Percentiles rank a stretch among this genome's conserved stretches.
Conservation (phyloP, 768 basidiomycete genomes). For the Galerina sulciceps region DNA sequence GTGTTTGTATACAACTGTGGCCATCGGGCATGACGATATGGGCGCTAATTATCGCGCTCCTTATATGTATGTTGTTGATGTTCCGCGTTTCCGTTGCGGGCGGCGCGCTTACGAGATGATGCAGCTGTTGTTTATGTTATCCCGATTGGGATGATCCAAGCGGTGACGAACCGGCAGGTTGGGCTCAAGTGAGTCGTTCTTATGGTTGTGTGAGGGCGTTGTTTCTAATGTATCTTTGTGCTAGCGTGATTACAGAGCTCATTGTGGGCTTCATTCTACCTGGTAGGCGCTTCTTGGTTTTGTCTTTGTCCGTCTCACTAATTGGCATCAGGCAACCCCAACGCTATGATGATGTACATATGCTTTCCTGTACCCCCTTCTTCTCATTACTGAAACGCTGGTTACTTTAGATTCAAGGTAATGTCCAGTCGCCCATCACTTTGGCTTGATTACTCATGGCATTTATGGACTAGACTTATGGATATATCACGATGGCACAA, state of each 20-base stretch:
- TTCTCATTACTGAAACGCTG: slow-evolving; percentile 3
- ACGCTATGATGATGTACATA: slow-evolving; percentile 75
- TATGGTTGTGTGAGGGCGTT: background rate
- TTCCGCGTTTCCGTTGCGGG: background rate
- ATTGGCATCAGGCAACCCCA: slow-evolving; percentile 54
- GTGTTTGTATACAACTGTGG: slow-evolving; percentile 66
- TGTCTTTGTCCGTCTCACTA: background rate
- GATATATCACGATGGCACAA: slow-evolving; percentile 67
- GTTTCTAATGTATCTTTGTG: background rate
- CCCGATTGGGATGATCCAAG: slow-evolving; percentile 80
- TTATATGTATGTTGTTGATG: slow-evolving; percentile 37
- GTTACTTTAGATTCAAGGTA: slow-evolving; percentile 40
- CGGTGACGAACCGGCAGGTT: slow-evolving; percentile 81
- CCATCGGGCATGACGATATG: slow-evolving; percentile 71
- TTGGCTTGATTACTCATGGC: slow-evolving; percentile 26
- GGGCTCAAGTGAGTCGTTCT: slow-evolving; percentile 46
- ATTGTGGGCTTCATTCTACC: slow-evolving; percentile 64
- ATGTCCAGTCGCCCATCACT: background rate
- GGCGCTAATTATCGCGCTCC: slow-evolving; percentile 60
- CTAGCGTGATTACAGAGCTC: slow-evolving; percentile 73
- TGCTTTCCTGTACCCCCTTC: background rate
- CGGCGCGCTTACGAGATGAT: background rate
- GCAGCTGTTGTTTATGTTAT: slow-evolving; percentile 62
- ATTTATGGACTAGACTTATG: slow-evolving; percentile 52
- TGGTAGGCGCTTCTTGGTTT: slow-evolving; percentile 27